A percentile compares a stretch with the other conserved stretches of the same genome.
phyloP scores from a whole-genome alignment of 2,329 filamentous ascomycete genomes.

The Monosporascus sp. region DNA sequence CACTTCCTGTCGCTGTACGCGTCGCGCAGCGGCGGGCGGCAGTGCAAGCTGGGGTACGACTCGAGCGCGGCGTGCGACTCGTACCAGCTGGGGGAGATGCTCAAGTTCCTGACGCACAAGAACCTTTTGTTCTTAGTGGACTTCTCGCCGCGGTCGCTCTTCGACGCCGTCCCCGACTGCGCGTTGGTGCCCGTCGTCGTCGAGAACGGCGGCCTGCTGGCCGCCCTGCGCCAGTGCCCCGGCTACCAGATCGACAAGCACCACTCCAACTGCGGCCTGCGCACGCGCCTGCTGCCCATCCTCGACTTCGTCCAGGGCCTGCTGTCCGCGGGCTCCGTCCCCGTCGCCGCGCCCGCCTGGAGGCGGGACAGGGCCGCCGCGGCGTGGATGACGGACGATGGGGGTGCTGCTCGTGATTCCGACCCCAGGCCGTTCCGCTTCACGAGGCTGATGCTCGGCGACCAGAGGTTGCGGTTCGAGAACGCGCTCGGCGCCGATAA shows the following conservation, averaged over 20 bases:
- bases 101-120: constrained; percentile 62
- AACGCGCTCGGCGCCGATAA: constrained; percentile 44
- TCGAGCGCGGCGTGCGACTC: constrained; percentile 67
- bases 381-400: constrained; percentile 31
- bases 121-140: constrained; percentile 55
- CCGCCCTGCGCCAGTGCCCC: constrained; percentile 59
- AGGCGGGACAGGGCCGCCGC: constrained; percentile 31
- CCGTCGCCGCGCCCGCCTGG: constrained; percentile 42
- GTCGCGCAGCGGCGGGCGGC: constrained; percentile 51
- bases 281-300: constrained; percentile 59
- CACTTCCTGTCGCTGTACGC: constrained; percentile 65
- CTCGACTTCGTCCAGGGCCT: constrained; percentile 59
- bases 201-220: constrained; percentile 42
- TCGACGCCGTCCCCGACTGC: constrained; percentile 36
- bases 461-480: constrained; percentile 44
- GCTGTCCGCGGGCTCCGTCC: constrained; percentile 41
- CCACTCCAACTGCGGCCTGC: constrained; percentile 67
- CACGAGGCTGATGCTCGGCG: constrained; percentile 43
- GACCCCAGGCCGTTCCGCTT: constrained; percentile 36
- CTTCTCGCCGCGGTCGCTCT: constrained; percentile 43
- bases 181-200: constrained; percentile 52
- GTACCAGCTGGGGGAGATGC: constrained; percentile 73
- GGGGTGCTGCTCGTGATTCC: background rate
- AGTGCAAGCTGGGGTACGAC: constrained; percentile 72
- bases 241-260: constrained; percentile 70